Percentiles rank a stretch among this genome's conserved stretches.
phyloP scores from a whole-genome alignment of 306 rosid genomes.

The Malus sieversii region DNA sequence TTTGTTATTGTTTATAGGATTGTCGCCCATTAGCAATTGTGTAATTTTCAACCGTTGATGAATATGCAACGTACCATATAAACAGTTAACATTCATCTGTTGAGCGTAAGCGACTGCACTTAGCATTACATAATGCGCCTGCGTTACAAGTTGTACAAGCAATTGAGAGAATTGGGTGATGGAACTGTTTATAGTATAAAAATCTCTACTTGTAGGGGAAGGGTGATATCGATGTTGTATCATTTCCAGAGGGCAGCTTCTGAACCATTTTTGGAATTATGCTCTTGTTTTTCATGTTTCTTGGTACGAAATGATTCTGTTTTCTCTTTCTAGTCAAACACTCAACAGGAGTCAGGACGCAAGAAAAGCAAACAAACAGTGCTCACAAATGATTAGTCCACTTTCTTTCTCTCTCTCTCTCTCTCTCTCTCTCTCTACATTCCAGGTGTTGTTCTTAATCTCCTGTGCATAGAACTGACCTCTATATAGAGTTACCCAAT shows the following conservation, averaged over 20 bases:
- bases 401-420: not conserved
- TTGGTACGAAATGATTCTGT: conserved; percentile 36
- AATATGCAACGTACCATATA: no score
- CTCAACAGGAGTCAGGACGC: not conserved
- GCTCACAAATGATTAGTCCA: conserved; percentile 31
- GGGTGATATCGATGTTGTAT: not conserved
- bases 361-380: conserved; percentile 19
- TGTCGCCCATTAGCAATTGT: not conserved
- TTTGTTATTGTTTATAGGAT: no score
- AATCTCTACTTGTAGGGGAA: not conserved
- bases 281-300: not conserved
- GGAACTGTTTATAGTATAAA: no score
- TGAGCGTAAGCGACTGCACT: no score
- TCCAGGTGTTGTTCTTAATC: not conserved
- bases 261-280: conserved; percentile 4
- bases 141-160: no score
- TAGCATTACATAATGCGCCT: no score
- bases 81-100: no score
- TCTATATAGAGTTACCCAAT: not conserved
- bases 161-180: no score
- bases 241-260: not conserved
- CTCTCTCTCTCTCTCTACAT: not conserved
- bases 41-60: no score
- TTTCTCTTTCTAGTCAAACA: conserved; percentile 40
- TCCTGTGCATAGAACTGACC: not conserved